Evolutionary conservation across 257 asterid genomes (phyloP), one percentile per base, ranked within the genome.

Genomic region (Przewalskia tangutica): DNA sequence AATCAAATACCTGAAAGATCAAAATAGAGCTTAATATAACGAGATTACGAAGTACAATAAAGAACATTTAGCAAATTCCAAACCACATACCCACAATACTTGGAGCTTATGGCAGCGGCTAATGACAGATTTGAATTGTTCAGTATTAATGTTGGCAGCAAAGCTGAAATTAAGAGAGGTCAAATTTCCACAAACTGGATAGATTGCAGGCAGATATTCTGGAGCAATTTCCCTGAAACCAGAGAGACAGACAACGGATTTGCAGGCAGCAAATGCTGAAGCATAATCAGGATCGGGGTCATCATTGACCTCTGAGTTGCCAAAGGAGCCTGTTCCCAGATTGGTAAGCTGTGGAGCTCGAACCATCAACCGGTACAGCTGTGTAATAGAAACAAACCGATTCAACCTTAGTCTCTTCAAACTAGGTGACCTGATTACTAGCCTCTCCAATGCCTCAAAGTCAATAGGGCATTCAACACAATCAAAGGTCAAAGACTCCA

Each of bases 321-420:
- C 75, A 86, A 88, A 89, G 32, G 91, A 85, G 50, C 93, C 93
- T 3, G 91, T 89, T 60, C 93, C 93, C 68, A 89, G 68, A 82
- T 88, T 85, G 51, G 89, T 86, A 81, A 89, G 88, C 87, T 88
- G 91, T n/a, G 93, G 91, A 48, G 91, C 91, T 67, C 88, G 86
- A 85, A 89, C 34, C 87, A 89, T 88, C 81, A 89, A 79, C 8
- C 85, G 81, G 20, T 89, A 51, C 51, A 89, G 90, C 78, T 89
- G 89, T 27, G 54, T 66, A 66, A 85, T 85, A 34, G 90, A 82
- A 34, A 88, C 86, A 77, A 64, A 68, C 40, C 85, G 75, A 77
- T 88, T 89, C 86, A 89, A 65, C 71, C 83, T 79, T 27, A 89
- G 91, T 65, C 86, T 88, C 86, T 63, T 89, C 82, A 89, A 84